phyloP scores from a whole-genome alignment of 1,284 basidiomycete species.

The Chalciporus sp. region DNA sequence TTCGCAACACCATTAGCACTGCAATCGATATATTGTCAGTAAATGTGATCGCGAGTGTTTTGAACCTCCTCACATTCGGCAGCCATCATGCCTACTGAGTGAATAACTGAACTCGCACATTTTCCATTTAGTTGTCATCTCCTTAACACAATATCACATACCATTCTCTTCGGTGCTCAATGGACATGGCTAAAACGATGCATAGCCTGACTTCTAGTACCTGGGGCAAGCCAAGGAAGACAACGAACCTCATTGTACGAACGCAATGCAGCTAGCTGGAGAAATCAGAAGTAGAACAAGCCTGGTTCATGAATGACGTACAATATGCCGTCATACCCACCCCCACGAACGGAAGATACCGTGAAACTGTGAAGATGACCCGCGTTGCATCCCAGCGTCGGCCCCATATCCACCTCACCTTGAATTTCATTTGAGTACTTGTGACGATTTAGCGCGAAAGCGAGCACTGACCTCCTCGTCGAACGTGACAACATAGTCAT shows the following conservation, averaged over 20 bases:
- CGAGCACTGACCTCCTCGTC: constrained; percentile 1
- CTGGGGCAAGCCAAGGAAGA: too few relatives aligned
- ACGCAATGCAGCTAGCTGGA: too few relatives aligned
- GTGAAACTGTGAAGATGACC: constrained; percentile 4
- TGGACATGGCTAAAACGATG: not conserved
- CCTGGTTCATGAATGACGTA: not conserved
- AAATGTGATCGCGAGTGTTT: not conserved
- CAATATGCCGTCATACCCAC: constrained; percentile 2
- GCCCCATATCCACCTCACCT: constrained; percentile 5
- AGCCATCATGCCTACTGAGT: constrained; percentile 3
- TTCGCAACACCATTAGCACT: not conserved
- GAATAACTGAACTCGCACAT: not conserved
- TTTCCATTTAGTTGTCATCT: too few relatives aligned
- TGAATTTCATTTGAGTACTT: not conserved
- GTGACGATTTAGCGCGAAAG: not conserved
- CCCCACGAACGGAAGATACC: constrained; percentile 10
- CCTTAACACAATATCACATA: too few relatives aligned
- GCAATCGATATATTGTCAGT: not conserved
- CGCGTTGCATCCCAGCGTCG: constrained; percentile 2
- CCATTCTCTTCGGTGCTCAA: too few relatives aligned
- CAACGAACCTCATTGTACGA: too few relatives aligned
- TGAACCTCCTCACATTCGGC: constrained; percentile 1
- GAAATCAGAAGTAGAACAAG: not conserved
- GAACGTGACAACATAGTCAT: too few relatives aligned
- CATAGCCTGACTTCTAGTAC: not conserved